These are phyloP conservation scores for Parasitella parasitica DNA, from an alignment of 371 early-diverging fungal genomes.

Conservation along the genomic window DNA sequence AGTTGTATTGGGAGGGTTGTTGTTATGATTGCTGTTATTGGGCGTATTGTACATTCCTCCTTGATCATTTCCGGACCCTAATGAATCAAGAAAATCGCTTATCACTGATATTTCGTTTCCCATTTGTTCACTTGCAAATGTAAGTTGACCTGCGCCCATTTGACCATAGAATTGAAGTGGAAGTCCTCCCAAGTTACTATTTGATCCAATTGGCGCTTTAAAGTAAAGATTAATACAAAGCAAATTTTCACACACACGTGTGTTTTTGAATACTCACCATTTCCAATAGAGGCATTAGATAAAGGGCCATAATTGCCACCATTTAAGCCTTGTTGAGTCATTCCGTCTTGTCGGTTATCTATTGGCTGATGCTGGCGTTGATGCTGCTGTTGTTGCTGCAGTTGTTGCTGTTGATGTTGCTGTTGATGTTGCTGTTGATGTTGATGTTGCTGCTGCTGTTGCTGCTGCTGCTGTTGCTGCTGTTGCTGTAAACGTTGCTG, in stretches of 20 bases:
- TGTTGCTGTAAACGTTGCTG: constrained; percentile 10
- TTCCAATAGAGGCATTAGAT: constrained; percentile 5
- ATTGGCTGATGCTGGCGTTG: constrained; percentile 8
- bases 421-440: constrained; percentile 22
- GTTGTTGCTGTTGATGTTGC: constrained; percentile 6
- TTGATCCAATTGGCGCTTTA: constrained; percentile 13
- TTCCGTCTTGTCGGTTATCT: constrained; percentile 7
- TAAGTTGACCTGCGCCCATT: constrained; percentile 59
- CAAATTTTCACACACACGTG: not conserved
- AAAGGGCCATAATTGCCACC: constrained; percentile 14
- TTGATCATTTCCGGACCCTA: constrained; percentile 43
- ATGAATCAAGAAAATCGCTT: constrained; percentile 68
- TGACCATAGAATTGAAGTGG: constrained; percentile 48
- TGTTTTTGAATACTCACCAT: constrained; percentile 8
- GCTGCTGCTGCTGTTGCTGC: constrained; percentile 9
- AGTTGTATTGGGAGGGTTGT: not conserved
- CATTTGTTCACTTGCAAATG: constrained; percentile 79
- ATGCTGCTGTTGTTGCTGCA: constrained; percentile 12
- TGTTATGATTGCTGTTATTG: constrained; percentile 24
- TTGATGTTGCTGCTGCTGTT: not conserved
- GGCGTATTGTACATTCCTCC: constrained; percentile 20
- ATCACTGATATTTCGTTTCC: constrained; percentile 82
- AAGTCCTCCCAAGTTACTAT: constrained; percentile 37
- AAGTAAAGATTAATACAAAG: not conserved
- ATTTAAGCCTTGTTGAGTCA: constrained; percentile 22